Percentiles rank a stretch among this genome's conserved stretches.
These are phyloP conservation scores for Zymoseptoria tritici DNA, from an alignment of 2,329 filamentous ascomycete species.

Conservation along the genomic window DNA sequence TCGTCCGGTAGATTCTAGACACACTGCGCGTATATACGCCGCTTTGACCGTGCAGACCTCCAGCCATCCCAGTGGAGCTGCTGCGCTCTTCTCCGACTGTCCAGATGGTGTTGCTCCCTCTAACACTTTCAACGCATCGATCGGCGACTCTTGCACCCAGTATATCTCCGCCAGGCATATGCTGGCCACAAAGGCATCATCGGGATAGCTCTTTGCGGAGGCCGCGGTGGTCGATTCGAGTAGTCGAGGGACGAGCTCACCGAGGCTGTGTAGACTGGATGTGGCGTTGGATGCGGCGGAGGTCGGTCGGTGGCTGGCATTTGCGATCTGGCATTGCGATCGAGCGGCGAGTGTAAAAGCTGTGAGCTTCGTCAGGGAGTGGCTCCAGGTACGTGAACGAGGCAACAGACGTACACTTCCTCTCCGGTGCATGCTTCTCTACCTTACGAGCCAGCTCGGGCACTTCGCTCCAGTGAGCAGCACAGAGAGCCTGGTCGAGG, in stretches of 20 bases:
- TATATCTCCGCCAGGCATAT: constrained; percentile 81
- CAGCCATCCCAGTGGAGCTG: constrained; percentile 56
- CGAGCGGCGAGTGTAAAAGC: constrained; percentile 42
- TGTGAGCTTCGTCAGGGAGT: constrained; percentile 15
- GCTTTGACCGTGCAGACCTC: constrained; percentile 55
- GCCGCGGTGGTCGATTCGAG: constrained; percentile 26
- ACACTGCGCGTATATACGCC: constrained; percentile 24
- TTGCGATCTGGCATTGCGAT: constrained; percentile 40
- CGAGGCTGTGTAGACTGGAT: constrained; percentile 26
- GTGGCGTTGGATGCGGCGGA: constrained; percentile 35
- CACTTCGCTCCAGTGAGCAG: constrained; percentile 77
- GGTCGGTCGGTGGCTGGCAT: constrained; percentile 37
- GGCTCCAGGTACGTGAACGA: not conserved
- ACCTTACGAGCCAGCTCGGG: constrained; percentile 88
- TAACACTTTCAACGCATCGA: constrained; percentile 47
- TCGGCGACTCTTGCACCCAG: constrained; percentile 62
- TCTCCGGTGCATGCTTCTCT: constrained; percentile 81
- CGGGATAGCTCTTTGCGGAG: constrained; percentile 28
- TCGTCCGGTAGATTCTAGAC: constrained; percentile 20
- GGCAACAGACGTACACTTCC: constrained; percentile 60
- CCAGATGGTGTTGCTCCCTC: constrained; percentile 15
- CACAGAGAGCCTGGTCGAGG: constrained; percentile 79
- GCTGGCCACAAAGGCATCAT: constrained; percentile 65
- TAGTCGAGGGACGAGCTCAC: constrained; percentile 35
- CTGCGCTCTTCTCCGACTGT: constrained; percentile 1